Evolutionary conservation across 768 basidiomycete genomes (phyloP).

Genomic region (Coprinopsis marcescibilis): DNA sequence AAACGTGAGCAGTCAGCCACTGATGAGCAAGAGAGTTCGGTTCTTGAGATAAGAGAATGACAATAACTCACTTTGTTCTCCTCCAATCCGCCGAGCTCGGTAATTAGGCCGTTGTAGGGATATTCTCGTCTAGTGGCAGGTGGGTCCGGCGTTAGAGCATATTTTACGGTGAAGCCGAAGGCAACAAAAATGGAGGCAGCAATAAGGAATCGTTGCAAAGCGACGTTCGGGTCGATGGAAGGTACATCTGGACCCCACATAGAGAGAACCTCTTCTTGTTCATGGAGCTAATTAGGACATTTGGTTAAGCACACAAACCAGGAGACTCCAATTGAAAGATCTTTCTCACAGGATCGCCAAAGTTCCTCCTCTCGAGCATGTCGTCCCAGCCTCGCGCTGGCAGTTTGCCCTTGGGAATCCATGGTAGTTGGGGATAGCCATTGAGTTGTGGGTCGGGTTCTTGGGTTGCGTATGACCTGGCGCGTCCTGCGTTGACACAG

Average conservation of each 20-base stretch:
- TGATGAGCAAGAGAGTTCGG: constrained; percentile 3
- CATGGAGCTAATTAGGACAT: constrained; percentile 53
- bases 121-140: constrained; percentile 70
- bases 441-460: constrained; percentile 62
- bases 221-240: constrained; percentile 49
- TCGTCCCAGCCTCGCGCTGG: constrained; percentile 73
- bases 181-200: constrained; percentile 58
- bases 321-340: constrained; percentile 6
- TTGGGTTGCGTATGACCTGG: constrained; percentile 31
- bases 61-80: constrained; percentile 61
- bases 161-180: constrained; percentile 56
- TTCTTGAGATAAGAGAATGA: background rate
- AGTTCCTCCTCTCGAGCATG: constrained; percentile 68
- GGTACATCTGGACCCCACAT: constrained; percentile 88
- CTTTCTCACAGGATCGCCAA: constrained; percentile 64
- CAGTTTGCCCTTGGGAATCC: constrained; percentile 58
- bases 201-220: constrained; percentile 59
- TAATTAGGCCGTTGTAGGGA: constrained; percentile 68
- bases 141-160: constrained; percentile 49
- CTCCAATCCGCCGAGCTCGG: constrained; percentile 73
- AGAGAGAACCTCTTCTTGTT: constrained; percentile 72
- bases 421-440: constrained; percentile 70
- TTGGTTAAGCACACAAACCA: constrained; percentile 6
- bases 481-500: constrained; percentile 5
- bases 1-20: background rate